These are phyloP conservation scores for Coffea eugenioides DNA, from an alignment of 257 asterid genomes.

Conservation along the genomic window DNA sequence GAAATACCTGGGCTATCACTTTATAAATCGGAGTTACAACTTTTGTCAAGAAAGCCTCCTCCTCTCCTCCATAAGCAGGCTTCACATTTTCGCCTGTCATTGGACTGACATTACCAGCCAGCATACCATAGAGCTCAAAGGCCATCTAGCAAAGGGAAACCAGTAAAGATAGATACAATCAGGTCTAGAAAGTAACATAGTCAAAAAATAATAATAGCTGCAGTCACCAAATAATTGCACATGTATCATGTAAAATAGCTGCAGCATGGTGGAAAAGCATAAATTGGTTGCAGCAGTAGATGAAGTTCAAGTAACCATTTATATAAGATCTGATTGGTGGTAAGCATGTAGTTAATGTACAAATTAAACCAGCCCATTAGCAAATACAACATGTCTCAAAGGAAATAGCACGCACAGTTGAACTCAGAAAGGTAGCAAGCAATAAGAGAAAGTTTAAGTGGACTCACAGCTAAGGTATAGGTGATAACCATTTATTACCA, in stretches of 20 bases:
- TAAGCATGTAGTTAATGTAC: not conserved
- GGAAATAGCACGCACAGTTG: not conserved
- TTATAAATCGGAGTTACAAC: constrained; percentile 96
- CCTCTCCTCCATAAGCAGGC: constrained; percentile 99
- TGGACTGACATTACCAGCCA: constrained; percentile 97
- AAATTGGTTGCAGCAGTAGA: not conserved
- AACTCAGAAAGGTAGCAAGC: not conserved
- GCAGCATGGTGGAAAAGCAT: not conserved
- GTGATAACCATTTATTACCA: not conserved
- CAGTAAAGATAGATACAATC: constrained; percentile 7
- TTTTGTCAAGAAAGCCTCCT: constrained; percentile 86
- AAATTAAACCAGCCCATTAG: not conserved
- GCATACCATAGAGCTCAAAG: constrained; percentile 97
- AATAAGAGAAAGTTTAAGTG: not conserved
- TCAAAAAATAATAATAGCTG: not conserved
- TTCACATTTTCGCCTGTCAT: constrained; percentile 97
- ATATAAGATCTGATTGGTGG: not conserved
- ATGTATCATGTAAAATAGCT: not conserved
- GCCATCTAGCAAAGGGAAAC: constrained; percentile 64
- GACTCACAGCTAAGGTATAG: not conserved
- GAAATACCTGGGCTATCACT: constrained; percentile 83
- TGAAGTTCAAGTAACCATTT: not conserved
- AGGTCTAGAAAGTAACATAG: not conserved
- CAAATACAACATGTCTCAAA: not conserved
- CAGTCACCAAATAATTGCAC: not conserved